phyloP scores from a whole-genome alignment of 495 filamentous ascomycete genomes.

The Tetracladium setigerum region DNA sequence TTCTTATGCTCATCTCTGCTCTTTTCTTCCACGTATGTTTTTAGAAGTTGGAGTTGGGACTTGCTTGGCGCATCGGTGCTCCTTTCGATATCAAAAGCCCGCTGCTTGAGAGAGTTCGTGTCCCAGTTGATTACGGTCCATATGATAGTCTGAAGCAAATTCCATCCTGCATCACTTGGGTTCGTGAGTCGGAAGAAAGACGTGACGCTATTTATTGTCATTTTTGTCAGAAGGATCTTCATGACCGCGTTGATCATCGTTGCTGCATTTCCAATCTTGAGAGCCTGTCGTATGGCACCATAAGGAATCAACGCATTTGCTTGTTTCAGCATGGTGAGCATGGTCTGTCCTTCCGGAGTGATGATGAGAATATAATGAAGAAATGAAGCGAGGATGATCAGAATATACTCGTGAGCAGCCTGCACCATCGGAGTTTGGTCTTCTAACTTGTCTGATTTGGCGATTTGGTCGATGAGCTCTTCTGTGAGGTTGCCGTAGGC shows the following conservation, averaged over 20 bases:
- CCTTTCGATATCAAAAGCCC: conserved; percentile 44
- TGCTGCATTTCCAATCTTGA: conserved; percentile 59
- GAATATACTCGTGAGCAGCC: conserved; percentile 48
- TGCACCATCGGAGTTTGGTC: conserved; percentile 47
- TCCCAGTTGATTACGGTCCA: conserved; percentile 56
- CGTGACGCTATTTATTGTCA: conserved; percentile 51
- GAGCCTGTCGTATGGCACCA: conserved; percentile 48
- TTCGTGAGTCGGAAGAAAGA: conserved; percentile 59
- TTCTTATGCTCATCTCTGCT: conserved; percentile 41
- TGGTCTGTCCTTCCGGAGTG: conserved; percentile 54
- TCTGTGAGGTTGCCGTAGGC: conserved; percentile 52
- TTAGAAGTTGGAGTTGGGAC: conserved; percentile 40
- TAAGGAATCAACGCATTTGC: conserved; percentile 55
- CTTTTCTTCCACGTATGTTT: conserved; percentile 32
- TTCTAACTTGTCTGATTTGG: conserved; percentile 44
- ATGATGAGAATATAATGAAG: conserved; percentile 55
- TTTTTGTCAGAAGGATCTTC: conserved; percentile 53
- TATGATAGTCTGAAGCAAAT: conserved; percentile 61
- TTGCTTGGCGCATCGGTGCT: conserved; percentile 37
- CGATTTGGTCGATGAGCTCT: conserved; percentile 45
- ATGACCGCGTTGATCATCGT: conserved; percentile 62
- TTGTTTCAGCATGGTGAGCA: conserved; percentile 49
- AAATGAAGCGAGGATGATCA: conserved; percentile 49
- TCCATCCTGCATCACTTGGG: conserved; percentile 58
- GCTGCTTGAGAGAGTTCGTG: conserved; percentile 45